phyloP scores from a whole-genome alignment of 352 stramenopile genomes.

The Pythium biforme region DNA sequence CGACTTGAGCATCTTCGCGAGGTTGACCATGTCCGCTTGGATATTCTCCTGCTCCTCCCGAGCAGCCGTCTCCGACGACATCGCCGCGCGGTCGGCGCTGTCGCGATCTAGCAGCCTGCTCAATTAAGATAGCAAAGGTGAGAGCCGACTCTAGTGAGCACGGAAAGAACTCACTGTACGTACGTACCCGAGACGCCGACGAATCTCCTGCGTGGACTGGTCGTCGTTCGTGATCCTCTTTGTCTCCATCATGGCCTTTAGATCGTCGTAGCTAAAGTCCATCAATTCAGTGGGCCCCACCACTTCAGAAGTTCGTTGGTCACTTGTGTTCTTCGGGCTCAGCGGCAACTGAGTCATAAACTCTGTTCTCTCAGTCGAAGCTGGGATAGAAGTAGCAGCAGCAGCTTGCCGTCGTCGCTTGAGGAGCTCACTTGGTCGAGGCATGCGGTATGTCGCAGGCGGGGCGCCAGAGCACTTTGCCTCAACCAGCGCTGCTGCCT shows the following conservation, averaged over 20 bases:
- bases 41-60: conserved; percentile 69
- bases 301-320: neutral
- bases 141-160: neutral
- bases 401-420: neutral
- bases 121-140: neutral
- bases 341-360: neutral
- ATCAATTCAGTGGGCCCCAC: neutral
- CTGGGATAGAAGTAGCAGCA: neutral
- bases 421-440: conserved; percentile 13
- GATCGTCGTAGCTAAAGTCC: conserved; percentile 49
- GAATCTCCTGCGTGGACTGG: conserved; percentile 52
- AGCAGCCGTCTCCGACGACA: conserved; percentile 39
- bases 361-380: neutral
- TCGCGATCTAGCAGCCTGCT: conserved; percentile 41
- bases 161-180: neutral
- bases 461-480: neutral
- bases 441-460: conserved; percentile 2
- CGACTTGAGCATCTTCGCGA: conserved; percentile 72
- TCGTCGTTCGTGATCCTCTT: conserved; percentile 37
- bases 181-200: conserved; percentile 53
- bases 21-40: conserved; percentile 71
- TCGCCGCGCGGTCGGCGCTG: conserved; percentile 24
- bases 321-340: neutral
- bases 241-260: conserved; percentile 58
- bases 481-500: conserved; percentile 3